These are phyloP conservation scores for Wilcoxina mikolae DNA, from an alignment of 495 filamentous ascomycete species.

Conservation along the genomic window DNA sequence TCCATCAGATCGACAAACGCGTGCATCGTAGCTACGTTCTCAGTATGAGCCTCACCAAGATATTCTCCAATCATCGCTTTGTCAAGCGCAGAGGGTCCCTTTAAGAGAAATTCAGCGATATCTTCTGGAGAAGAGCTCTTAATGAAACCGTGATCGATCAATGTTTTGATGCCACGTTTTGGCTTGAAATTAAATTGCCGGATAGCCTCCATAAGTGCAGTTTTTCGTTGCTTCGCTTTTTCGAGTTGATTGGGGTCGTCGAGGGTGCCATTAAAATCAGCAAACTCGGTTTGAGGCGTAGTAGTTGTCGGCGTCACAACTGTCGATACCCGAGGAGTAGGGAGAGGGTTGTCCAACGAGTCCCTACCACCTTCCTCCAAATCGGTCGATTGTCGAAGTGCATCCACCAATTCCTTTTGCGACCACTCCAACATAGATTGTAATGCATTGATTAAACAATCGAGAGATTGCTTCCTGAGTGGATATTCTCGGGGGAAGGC, in stretches of 20 bases:
- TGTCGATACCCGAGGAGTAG: conserved; percentile 21
- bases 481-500: conserved; percentile 72
- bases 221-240: conserved; percentile 85
- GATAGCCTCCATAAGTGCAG: conserved; percentile 72
- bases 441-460: conserved; percentile 74
- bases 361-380: conserved; percentile 20
- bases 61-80: conserved; percentile 90
- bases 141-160: conserved; percentile 78
- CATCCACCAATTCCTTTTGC: conserved; percentile 53
- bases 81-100: conserved; percentile 58
- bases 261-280: conserved; percentile 15
- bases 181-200: conserved; percentile 97
- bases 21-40: conserved; percentile 96
- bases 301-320: conserved; percentile 16
- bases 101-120: conserved; percentile 69
- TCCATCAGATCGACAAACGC: conserved; percentile 94
- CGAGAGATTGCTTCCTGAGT: conserved; percentile 73
- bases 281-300: conserved; percentile 20
- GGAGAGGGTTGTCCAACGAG: conserved; percentile 16
- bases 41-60: conserved; percentile 78
- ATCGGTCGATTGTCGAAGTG: conserved; percentile 23
- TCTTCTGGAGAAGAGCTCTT: conserved; percentile 57
- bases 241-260: conserved; percentile 88
- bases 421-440: conserved; percentile 89
- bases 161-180: conserved; percentile 75